Base-by-base conservation (phyloP, 805 yeast species). In the Candida pseudofarinosa region DNA sequence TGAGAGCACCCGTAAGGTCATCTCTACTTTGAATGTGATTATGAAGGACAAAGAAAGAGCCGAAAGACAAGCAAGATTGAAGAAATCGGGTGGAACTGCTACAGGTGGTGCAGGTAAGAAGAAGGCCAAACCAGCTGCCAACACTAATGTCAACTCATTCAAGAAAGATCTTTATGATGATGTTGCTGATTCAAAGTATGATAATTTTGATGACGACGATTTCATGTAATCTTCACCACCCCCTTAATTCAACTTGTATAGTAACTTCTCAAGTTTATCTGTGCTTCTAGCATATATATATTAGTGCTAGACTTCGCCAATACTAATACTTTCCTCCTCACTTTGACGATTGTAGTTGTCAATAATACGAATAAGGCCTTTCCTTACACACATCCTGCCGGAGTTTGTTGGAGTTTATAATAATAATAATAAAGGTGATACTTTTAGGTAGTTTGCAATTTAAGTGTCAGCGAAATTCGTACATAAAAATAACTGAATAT, bases 21-120 rank as follows among this genome's bases (percentile, higher is more conserved):
- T 85, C 35, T 83, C 95, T 33, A 90, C 97, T 0, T 72, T 91
- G 58, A 86, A 80, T 52, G 91, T 90, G 3, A 63, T 83, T 43
- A 72, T 85, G 48, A 89, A 85, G 56, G 95, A 89, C 43, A 91
- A 91, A 69, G 88, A 83, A 64, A 84, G 83, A 60, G 85, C 84
- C 42, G 98, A 91, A 69, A 87, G 97, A 73, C 86, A 80, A 56
- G 88, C 86, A 19, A 81, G 97, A 63, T 69, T 86, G 56, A 79
- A 85, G 54, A 84, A 82, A 61, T 75, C 87, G 42, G 91, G 93
- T 48, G 93, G 91, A 50, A 85, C 95, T 19, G 80, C 91, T 33
- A 79, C 88, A 18, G 95, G 95, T 55, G 97, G 97, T 61, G 93
- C 95, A 32, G 95, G 96, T 67, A 89, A 90, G 78, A 85, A 85